These are phyloP conservation scores for Chlorella sp. DNA, from an alignment of 139 green algal species.

Conservation along the genomic window DNA sequence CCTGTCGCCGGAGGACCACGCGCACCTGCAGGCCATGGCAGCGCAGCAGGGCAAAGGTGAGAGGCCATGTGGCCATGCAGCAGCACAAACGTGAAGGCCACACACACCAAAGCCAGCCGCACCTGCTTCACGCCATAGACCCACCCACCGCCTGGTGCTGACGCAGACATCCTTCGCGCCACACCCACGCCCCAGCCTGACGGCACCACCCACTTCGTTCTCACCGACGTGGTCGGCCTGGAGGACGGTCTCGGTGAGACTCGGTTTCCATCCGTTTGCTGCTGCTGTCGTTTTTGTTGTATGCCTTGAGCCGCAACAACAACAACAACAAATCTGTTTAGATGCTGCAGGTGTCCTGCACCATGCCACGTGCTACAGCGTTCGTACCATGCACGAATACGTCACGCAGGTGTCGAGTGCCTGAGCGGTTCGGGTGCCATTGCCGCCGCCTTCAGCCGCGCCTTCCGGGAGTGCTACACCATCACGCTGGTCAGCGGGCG, in stretches of 20 bases:
- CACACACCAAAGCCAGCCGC: no score
- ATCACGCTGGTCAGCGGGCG: slow-evolving; percentile 86
- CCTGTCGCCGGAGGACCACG: slow-evolving; percentile 78
- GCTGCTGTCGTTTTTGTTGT: no score
- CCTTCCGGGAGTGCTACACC: slow-evolving; percentile 82
- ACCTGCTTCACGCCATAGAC: no score
- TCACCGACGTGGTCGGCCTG: slow-evolving; percentile 86
- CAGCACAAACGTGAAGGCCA: no score
- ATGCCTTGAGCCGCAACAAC: no score
- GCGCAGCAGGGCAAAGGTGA: slow-evolving; percentile 3
- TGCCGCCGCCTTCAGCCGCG: slow-evolving; percentile 57
- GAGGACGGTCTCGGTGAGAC: slow-evolving; percentile 97
- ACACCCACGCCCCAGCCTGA: neutral
- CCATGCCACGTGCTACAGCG: no score
- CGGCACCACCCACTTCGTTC: slow-evolving; percentile 33
- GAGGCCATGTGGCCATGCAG: no score
- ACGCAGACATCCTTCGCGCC: slow-evolving; percentile 5
- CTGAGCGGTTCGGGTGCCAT: slow-evolving; percentile 93
- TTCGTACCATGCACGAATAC: no score
- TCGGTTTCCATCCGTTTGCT: no score
- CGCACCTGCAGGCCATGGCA: slow-evolving; percentile 22
- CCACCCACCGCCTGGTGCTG: no score
- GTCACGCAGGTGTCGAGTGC: slow-evolving; percentile 97
- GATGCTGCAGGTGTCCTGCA: no score
- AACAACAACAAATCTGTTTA: no score